phyloP scores from a whole-genome alignment of 2,329 filamentous ascomycete genomes.

The Beauveria brongniartii region DNA sequence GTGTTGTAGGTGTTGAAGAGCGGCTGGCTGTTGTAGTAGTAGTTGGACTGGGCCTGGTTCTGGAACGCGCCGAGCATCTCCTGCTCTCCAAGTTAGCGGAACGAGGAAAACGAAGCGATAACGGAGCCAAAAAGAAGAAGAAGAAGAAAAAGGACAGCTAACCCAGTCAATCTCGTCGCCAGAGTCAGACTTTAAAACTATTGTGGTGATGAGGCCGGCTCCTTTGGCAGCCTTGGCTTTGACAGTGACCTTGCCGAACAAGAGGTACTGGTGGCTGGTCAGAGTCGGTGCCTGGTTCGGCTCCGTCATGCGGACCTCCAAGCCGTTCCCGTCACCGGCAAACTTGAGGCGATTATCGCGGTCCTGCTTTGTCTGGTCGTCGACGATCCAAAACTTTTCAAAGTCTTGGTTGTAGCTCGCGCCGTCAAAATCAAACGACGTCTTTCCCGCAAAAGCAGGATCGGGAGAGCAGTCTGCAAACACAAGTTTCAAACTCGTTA shows the following conservation, averaged over 20 bases:
- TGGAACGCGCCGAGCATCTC: slow-evolving; percentile 22
- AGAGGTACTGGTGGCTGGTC: slow-evolving; percentile 67
- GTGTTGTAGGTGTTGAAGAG: slow-evolving; percentile 43
- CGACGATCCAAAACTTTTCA: slow-evolving; percentile 21
- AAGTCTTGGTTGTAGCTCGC: slow-evolving; percentile 38
- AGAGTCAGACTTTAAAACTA: slow-evolving; percentile 68
- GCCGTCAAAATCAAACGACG: slow-evolving; percentile 53
- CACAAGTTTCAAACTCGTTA: not conserved
- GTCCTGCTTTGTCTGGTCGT: slow-evolving; percentile 25
- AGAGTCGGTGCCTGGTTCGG: slow-evolving; percentile 53
- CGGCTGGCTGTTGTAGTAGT: slow-evolving; percentile 60
- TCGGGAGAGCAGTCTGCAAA: slow-evolving; percentile 49
- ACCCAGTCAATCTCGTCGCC: slow-evolving; percentile 61
- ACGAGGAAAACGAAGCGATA: no score
- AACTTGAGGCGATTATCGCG: slow-evolving; percentile 18
- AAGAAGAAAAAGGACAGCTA: not conserved
- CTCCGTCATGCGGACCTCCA: slow-evolving; percentile 46
- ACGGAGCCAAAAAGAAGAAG: not conserved
- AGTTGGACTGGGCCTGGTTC: slow-evolving; percentile 69
- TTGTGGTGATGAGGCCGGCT: slow-evolving; percentile 66
- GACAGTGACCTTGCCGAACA: slow-evolving; percentile 71
- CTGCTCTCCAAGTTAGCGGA: slow-evolving; percentile 11
- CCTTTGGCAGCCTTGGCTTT: slow-evolving; percentile 63
- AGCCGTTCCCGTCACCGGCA: slow-evolving; percentile 19
- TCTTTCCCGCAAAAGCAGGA: slow-evolving; percentile 53